phyloP scores from a whole-genome alignment of 345 rosid genomes.

The Brassica incana region DNA sequence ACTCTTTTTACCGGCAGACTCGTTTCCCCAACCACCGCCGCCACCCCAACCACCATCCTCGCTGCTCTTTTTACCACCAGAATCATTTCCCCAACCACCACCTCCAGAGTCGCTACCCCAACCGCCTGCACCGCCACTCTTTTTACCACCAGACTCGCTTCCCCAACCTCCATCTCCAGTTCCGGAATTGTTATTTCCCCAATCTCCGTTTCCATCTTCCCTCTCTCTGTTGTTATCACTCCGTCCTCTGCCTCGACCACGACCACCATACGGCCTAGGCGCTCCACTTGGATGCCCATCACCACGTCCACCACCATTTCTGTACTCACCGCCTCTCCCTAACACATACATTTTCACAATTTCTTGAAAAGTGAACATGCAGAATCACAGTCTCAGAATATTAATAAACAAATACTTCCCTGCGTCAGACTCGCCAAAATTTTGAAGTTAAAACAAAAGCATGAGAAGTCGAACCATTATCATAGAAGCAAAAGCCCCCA shows the following conservation, averaged over 20 bases:
- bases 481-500: neutral
- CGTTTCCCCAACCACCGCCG: conserved; percentile 41
- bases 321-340: conserved; percentile 74
- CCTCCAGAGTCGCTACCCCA: neutral
- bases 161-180: conserved; percentile 40
- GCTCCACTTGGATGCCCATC: conserved; percentile 85
- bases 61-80: conserved; percentile 43
- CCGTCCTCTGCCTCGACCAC: conserved; percentile 72
- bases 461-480: neutral
- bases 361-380: neutral
- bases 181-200: conserved; percentile 60
- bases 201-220: conserved; percentile 57
- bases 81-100: conserved; percentile 49
- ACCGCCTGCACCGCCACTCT: neutral
- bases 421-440: neutral
- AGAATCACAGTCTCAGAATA: conserved; percentile 8
- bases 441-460: conserved; percentile 15
- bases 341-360: conserved; percentile 21
- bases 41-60: conserved; percentile 48
- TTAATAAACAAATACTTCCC: neutral
- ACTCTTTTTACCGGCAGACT: conserved; percentile 46
- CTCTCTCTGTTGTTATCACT: neutral
- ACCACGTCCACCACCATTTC: conserved; percentile 61
- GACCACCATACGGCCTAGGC: conserved; percentile 76
- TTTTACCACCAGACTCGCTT: conserved; percentile 38